phyloP scores from a whole-genome alignment of 2,329 filamentous ascomycete species.

The Plenodomus biglobosus region DNA sequence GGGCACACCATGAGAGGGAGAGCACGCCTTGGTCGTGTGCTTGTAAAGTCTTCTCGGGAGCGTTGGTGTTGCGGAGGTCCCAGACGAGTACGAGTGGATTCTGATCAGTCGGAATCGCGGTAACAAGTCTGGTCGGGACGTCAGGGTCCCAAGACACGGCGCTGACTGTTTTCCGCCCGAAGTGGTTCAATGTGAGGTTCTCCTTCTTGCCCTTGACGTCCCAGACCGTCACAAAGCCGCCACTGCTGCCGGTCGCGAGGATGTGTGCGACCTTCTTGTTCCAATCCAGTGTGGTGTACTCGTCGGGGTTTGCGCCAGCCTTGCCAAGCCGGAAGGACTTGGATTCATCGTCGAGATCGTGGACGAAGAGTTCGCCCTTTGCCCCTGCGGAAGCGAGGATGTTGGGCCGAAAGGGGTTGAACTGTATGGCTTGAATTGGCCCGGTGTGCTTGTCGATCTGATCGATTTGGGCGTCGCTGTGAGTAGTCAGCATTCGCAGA shows the following conservation, averaged over 20 bases:
- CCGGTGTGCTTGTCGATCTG: slow-evolving; percentile 88
- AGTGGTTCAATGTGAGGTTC: slow-evolving; percentile 87
- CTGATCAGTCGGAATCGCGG: slow-evolving; percentile 85
- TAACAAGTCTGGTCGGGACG: slow-evolving; percentile 87
- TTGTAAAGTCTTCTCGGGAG: slow-evolving; percentile 81
- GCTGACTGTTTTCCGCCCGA: slow-evolving; percentile 87
- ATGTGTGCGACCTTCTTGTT: slow-evolving; percentile 98
- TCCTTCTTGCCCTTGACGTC: slow-evolving; percentile 98
- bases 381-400: slow-evolving; percentile 89
- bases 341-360: slow-evolving; percentile 86
- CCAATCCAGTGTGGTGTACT: slow-evolving; percentile 96
- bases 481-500: slow-evolving; percentile 29
- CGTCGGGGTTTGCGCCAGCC: slow-evolving; percentile 83
- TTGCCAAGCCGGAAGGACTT: slow-evolving; percentile 89
- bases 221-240: slow-evolving; percentile 97
- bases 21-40: slow-evolving; percentile 95
- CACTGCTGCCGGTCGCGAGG: slow-evolving; percentile 86
- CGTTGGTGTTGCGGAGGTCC: slow-evolving; percentile 95
- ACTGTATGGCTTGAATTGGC: slow-evolving; percentile 90
- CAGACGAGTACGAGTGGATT: slow-evolving; percentile 87
- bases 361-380: slow-evolving; percentile 95
- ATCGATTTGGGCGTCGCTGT: slow-evolving; percentile 76
- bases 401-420: slow-evolving; percentile 90
- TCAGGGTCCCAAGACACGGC: slow-evolving; percentile 97
- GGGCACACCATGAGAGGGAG: slow-evolving; percentile 91